These are phyloP conservation scores for Lipomyces mesembrius DNA, from an alignment of 805 yeast species.

Conservation along the genomic window DNA sequence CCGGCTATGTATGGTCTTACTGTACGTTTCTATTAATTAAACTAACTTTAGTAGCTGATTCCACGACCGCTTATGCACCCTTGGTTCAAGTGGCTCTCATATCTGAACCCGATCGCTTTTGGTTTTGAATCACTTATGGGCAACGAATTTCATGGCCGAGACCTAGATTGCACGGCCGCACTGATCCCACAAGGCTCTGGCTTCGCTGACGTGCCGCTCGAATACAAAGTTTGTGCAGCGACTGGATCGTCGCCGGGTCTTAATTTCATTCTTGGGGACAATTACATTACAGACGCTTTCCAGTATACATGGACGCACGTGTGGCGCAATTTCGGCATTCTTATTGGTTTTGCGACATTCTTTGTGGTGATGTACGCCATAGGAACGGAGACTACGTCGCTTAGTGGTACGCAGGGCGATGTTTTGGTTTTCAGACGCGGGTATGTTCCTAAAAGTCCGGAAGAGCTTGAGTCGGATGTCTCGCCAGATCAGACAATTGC, in stretches of 20 bases:
- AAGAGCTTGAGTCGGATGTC: neutral
- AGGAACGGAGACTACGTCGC: conserved; percentile 46
- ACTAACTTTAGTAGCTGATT: conserved; percentile 40
- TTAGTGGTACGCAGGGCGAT: conserved; percentile 45
- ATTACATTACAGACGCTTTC: conserved; percentile 56
- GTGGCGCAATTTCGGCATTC: conserved; percentile 82
- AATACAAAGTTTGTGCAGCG: conserved; percentile 57
- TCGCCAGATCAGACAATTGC: neutral
- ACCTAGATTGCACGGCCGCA: conserved; percentile 55
- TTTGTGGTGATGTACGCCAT: conserved; percentile 44
- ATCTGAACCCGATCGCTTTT: conserved; percentile 60
- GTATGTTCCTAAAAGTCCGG: conserved; percentile 18
- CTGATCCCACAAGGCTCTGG: conserved; percentile 65
- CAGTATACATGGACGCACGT: conserved; percentile 60
- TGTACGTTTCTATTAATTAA: too few species aligned
- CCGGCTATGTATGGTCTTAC: conserved; percentile 46
- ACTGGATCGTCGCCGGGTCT: conserved; percentile 63
- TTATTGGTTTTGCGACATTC: conserved; percentile 56
- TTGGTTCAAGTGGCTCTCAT: conserved; percentile 73
- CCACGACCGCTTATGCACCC: conserved; percentile 65
- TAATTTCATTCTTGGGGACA: conserved; percentile 60
- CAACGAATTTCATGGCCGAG: conserved; percentile 64
- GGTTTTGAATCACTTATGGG: conserved; percentile 67
- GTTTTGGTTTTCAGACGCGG: conserved; percentile 39
- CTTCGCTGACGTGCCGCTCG: conserved; percentile 50